Evolutionary conservation across 805 yeast species (phyloP).

Genomic region (Barnettozyma populi): DNA sequence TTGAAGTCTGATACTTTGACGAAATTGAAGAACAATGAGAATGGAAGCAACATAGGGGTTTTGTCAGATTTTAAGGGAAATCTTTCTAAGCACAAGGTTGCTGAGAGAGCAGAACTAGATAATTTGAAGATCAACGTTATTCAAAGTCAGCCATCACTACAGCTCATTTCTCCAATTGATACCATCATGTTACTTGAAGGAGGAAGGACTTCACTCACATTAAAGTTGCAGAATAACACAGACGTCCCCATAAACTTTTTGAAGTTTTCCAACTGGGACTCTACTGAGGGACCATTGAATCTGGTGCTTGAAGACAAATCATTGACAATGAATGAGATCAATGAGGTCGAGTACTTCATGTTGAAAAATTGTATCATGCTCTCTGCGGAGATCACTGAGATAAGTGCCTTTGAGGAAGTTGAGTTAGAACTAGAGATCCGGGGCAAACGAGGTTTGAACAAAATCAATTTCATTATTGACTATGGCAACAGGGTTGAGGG

Average conservation of each 20-base stretch:
- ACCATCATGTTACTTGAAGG: conserved; percentile 75
- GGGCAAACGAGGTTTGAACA: conserved; percentile 71
- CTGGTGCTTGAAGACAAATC: conserved; percentile 44
- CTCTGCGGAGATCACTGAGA: conserved; percentile 17
- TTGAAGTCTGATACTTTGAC: conserved; percentile 24
- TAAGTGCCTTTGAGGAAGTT: conserved; percentile 35
- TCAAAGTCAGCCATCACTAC: conserved; percentile 56
- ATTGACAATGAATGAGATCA: conserved; percentile 54
- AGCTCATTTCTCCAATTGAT: conserved; percentile 45
- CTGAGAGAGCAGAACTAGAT: conserved; percentile 17
- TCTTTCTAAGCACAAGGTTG: conserved; percentile 13
- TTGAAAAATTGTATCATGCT: conserved; percentile 54
- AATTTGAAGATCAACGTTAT: conserved; percentile 31
- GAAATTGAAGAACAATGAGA: conserved; percentile 22
- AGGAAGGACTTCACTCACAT: conserved; percentile 46
- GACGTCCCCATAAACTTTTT: conserved; percentile 49
- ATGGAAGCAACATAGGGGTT: background rate
- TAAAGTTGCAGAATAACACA: conserved; percentile 55
- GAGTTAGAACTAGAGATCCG: conserved; percentile 50
- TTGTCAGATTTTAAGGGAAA: conserved; percentile 11
- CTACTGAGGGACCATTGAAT: conserved; percentile 61
- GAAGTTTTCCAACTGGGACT: conserved; percentile 62
- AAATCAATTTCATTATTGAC: conserved; percentile 58
- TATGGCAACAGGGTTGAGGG: conserved; percentile 42
- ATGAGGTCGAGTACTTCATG: conserved; percentile 70